These are phyloP conservation scores for Sonneratia caseolaris DNA, from an alignment of 345 rosid species.

Conservation along the genomic window DNA sequence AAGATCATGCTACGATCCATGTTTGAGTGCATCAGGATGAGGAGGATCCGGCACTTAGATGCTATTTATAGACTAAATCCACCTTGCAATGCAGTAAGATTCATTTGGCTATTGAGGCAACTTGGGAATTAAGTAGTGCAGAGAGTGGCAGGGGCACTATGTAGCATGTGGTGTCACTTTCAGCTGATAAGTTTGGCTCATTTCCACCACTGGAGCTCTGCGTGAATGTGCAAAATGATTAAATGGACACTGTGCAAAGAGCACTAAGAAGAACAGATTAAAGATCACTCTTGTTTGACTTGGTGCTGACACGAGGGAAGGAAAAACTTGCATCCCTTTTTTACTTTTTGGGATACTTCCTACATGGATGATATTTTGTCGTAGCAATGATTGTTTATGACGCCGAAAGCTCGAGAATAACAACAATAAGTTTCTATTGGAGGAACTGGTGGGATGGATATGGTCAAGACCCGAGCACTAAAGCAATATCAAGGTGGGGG, in stretches of 20 bases:
- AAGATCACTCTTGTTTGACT: neutral
- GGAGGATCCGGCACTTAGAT: slow-evolving; percentile 1
- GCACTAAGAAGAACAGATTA: neutral
- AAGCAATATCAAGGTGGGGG: neutral
- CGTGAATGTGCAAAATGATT: neutral
- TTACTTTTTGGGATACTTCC: neutral
- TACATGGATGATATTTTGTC: neutral
- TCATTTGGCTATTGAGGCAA: neutral
- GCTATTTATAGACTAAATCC: slow-evolving; percentile 25
- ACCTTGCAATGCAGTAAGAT: neutral
- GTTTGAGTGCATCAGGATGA: neutral
- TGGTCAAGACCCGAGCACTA: neutral
- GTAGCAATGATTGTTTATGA: neutral
- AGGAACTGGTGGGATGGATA: neutral
- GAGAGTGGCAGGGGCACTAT: slow-evolving; percentile 27
- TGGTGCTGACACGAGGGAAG: slow-evolving; percentile 2
- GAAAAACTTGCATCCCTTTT: neutral
- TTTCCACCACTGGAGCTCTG: slow-evolving; percentile 17
- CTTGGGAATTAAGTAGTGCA: neutral
- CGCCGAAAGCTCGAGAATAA: slow-evolving; percentile 13
- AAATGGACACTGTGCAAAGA: slow-evolving; percentile 2
- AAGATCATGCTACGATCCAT: slow-evolving; percentile 25
- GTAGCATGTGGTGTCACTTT: slow-evolving; percentile 13
- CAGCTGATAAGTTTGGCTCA: slow-evolving; percentile 32
- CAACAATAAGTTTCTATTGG: neutral